phyloP scores from a whole-genome alignment of 331 rosid species.

The Acacia pycnantha region DNA sequence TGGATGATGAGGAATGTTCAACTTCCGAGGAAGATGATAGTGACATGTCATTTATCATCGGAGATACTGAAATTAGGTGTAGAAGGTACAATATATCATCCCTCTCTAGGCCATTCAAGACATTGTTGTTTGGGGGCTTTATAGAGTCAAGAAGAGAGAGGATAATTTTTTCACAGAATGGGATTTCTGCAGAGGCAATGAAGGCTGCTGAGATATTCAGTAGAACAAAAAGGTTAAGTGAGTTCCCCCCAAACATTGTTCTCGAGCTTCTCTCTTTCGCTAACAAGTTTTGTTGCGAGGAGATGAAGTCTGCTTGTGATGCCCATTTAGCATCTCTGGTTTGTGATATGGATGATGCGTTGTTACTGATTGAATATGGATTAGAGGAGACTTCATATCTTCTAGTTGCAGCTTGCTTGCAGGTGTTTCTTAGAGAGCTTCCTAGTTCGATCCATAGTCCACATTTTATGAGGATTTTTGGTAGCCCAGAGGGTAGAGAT shows the following conservation, averaged over 20 bases:
- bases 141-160: slow-evolving; percentile 63
- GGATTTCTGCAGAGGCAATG: slow-evolving; percentile 65
- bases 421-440: slow-evolving; percentile 79
- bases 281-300: slow-evolving; percentile 77
- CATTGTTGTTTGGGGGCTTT: slow-evolving; percentile 85
- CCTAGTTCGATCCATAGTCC: slow-evolving; percentile 54
- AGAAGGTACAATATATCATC: slow-evolving; percentile 60
- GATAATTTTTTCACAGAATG: slow-evolving; percentile 65
- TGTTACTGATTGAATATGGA: slow-evolving; percentile 70
- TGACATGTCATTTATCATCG: slow-evolving; percentile 71
- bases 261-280: slow-evolving; percentile 69
- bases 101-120: slow-evolving; percentile 60
- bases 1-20: slow-evolving; percentile 48
- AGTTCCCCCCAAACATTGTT: slow-evolving; percentile 43
- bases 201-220: slow-evolving; percentile 66
- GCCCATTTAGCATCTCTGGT: slow-evolving; percentile 61
- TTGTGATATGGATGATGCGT: slow-evolving; percentile 61
- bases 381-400: slow-evolving; percentile 73
- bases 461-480: slow-evolving; percentile 52
- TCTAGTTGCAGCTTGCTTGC: slow-evolving; percentile 87
- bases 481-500: slow-evolving; percentile 66
- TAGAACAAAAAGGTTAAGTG: slow-evolving; percentile 58
- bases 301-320: slow-evolving; percentile 82
- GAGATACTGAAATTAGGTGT: slow-evolving; percentile 68
- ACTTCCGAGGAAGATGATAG: slow-evolving; percentile 51